These are phyloP conservation scores for Lodderomyces orthopsilosis DNA, from an alignment of 1,139 yeast species.

Conservation along the genomic window DNA sequence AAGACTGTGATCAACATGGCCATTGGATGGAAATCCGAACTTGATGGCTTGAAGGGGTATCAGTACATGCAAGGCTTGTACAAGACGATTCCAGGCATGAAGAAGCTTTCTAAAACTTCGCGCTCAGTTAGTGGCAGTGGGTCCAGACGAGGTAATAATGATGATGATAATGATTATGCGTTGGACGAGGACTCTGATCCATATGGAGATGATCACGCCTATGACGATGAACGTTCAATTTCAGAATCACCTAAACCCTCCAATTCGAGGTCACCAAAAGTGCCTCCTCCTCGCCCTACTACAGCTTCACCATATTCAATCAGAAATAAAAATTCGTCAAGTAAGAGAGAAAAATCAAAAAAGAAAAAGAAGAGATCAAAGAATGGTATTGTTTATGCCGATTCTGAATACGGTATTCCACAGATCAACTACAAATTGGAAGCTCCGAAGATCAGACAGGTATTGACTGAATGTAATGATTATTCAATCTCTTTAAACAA, in stretches of 20 bases:
- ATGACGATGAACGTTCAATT: slow-evolving; percentile 6
- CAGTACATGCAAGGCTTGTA: slow-evolving; percentile 50
- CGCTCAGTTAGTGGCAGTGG: background rate
- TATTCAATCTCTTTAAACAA: slow-evolving; percentile 73
- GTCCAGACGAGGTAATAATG: slow-evolving; percentile 2
- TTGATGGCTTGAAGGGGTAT: slow-evolving; percentile 50
- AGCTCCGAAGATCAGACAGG: slow-evolving; percentile 64
- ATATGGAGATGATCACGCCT: background rate
- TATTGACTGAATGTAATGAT: slow-evolving; percentile 75
- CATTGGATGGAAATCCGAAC: slow-evolving; percentile 62
- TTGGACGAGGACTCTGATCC: slow-evolving; percentile 1
- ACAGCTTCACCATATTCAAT: slow-evolving; percentile 22
- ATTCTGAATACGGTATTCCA: slow-evolving; percentile 60
- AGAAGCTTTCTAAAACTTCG: background rate
- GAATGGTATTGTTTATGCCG: slow-evolving; percentile 41
- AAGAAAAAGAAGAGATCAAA: slow-evolving; percentile 20
- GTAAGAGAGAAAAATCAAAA: slow-evolving; percentile 11
- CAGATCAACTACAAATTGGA: slow-evolving; percentile 68
- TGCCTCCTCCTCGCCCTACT: slow-evolving; percentile 32
- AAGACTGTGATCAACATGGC: slow-evolving; percentile 48
- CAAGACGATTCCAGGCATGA: slow-evolving; percentile 28
- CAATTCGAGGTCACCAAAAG: slow-evolving; percentile 11
- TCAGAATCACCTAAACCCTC: slow-evolving; percentile 20
- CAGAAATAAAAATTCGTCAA: slow-evolving; percentile 1
- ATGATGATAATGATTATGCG: slow-evolving; percentile 14